Evolutionary conservation across 177 flowering plant genomes (phyloP).

Genomic region (Tripterygium wilfordii): DNA sequence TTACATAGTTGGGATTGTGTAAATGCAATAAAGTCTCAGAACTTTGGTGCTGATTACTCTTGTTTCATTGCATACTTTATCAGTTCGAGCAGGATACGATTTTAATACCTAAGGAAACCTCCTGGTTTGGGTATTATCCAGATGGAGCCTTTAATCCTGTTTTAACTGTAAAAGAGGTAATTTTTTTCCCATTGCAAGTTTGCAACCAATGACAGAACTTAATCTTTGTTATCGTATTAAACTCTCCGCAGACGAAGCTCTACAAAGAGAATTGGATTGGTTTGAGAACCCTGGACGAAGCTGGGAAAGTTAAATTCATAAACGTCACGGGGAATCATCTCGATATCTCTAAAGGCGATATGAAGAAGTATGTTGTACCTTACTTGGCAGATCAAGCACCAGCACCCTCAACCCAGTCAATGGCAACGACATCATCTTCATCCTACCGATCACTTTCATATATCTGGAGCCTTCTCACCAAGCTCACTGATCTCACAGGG

Average conservation of each 20-base stretch:
- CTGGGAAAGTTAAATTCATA: constrained; percentile 45
- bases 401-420: constrained; percentile 3
- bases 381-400: constrained; percentile 30
- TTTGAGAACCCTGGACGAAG: constrained; percentile 46
- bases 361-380: constrained; percentile 41
- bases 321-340: constrained; percentile 42
- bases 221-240: background rate
- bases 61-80: constrained; percentile 3
- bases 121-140: constrained; percentile 59
- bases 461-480: constrained; percentile 8
- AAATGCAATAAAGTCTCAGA: no score
- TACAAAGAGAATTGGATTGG: constrained; percentile 61
- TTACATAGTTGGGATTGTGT: no score
- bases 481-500: constrained; percentile 6
- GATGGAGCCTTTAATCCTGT: constrained; percentile 37
- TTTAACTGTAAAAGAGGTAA: background rate
- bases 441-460: constrained; percentile 12
- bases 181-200: background rate
- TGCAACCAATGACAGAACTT: no score
- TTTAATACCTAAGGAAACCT: constrained; percentile 55
- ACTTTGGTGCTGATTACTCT: no score
- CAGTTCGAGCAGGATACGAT: constrained; percentile 53
- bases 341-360: constrained; percentile 27
- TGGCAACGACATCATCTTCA: constrained; percentile 1
- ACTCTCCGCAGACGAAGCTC: constrained; percentile 37